Base-by-base conservation (phyloP, 352 stramenopile genomes). In the Phytopythium chamaehyphon region DNA sequence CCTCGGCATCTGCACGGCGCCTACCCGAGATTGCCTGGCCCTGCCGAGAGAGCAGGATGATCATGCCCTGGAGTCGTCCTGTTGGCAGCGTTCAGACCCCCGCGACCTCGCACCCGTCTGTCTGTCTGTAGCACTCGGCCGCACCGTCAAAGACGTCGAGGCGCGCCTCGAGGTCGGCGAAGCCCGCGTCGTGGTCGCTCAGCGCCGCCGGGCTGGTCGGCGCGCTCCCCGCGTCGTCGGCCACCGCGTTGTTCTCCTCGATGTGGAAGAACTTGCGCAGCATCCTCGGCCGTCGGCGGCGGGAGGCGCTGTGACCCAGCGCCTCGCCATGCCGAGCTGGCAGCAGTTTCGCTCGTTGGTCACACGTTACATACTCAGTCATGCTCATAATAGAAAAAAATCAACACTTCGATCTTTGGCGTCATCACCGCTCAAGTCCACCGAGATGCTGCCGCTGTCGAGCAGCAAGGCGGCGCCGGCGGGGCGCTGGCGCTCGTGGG, bases 1-100 rank as follows among this genome's bases (percentile, higher is more conserved):
- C 28, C 28, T 33, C 28, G 28, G 28, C 24, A 24, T 51, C 45
- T 15, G 19, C 8, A 22, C 38, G 12, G 4, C 42, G 12, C 22
- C n/a, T 66, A 84, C 75, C 75, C 48, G 62, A 68, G 55, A 84
- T 76, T 19, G 69, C 73, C 52, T 85, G 63, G 45, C 71, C 80
- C 43, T 87, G 74, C 21, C 71, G 72, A 23, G 73, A 77, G 6
- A 83, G 55, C 35, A 69, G 61, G 48, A 69, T 79, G 54, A 73
- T 66, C 42, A 55, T 63, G 38, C 61, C 57, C 26, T 72, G 74
- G 16, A 85, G 28, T 0, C 60, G 55, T 21, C 60, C 74, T 85
- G 47, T 28, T 6, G 21, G 4, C 33, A 4, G 24, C 18, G 43
- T n/a, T n/a, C n/a, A n/a, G n/a, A n/a, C n/a, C n/a, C n/a, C n/a